Percentiles rank a stretch among this genome's conserved stretches.
Evolutionary conservation across 306 rosid genomes (phyloP).

Genomic region (Hylodesmum podocarpum): DNA sequence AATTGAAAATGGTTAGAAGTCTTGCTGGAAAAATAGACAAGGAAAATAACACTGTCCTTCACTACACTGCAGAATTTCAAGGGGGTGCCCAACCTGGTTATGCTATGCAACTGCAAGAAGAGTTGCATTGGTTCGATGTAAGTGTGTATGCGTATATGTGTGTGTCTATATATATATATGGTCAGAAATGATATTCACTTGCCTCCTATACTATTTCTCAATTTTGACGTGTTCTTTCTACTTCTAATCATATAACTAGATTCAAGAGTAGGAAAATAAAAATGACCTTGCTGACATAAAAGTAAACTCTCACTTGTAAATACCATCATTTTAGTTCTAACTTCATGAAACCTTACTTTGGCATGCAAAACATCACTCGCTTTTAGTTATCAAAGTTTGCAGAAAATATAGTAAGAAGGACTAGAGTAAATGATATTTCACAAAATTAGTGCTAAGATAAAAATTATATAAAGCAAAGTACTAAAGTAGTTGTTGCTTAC

Average conservation of each 20-base stretch:
- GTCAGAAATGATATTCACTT: not conserved
- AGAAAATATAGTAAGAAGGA: not conserved
- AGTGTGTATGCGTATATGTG: too few species aligned
- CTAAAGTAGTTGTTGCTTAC: not conserved
- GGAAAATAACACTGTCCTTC: slow-evolving; percentile 38
- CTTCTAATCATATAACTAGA: not conserved
- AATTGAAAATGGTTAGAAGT: slow-evolving; percentile 21
- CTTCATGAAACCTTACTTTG: not conserved
- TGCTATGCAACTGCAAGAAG: slow-evolving; percentile 45
- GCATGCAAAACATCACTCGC: not conserved
- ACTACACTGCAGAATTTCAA: slow-evolving; percentile 34
- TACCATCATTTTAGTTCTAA: not conserved
- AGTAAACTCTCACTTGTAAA: not conserved
- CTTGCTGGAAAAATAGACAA: slow-evolving; percentile 38
- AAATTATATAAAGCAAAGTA: not conserved
- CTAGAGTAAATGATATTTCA: not conserved
- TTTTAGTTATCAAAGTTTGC: not conserved
- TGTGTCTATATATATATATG: too few species aligned
- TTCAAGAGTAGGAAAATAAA: not conserved
- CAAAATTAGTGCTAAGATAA: not conserved
- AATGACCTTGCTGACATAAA: not conserved
- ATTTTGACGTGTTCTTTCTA: not conserved
- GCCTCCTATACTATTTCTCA: not conserved
- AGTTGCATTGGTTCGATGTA: slow-evolving; percentile 45
- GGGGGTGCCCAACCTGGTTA: slow-evolving; percentile 45